A percentile compares a stretch with the other conserved stretches of the same genome.
Conservation (phyloP, 352 stramenopile species). For the Phytopythium litorale region DNA sequence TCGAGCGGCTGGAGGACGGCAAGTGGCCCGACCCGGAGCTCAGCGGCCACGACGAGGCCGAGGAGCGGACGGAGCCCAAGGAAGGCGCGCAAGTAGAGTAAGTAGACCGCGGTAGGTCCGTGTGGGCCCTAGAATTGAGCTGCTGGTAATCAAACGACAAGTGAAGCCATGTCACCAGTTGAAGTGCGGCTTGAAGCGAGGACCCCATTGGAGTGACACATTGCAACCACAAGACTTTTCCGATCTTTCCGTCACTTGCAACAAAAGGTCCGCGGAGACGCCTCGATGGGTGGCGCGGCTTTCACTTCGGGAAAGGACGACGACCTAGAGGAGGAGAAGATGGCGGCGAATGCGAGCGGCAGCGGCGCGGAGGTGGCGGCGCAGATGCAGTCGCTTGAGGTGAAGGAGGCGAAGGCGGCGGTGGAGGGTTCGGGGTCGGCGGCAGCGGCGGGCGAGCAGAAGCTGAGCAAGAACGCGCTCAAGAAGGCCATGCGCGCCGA, state of each 20-base stretch:
- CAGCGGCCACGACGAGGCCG: neutral
- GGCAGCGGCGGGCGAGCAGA: conserved; percentile 21
- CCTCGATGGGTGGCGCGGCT: conserved; percentile 1
- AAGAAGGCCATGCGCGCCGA: conserved; percentile 92
- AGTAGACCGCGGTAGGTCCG: neutral
- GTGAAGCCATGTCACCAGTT: conserved; percentile 2
- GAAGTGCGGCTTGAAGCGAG: no score
- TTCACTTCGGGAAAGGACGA: neutral
- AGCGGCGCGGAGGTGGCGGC: conserved; percentile 2
- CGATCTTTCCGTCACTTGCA: neutral
- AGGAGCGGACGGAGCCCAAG: neutral
- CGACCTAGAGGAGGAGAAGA: neutral
- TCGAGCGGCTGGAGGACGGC: conserved; percentile 40
- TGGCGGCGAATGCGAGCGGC: neutral
- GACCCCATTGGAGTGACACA: neutral
- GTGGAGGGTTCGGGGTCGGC: neutral
- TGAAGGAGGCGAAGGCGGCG: conserved; percentile 6
- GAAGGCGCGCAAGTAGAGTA: neutral
- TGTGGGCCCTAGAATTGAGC: neutral
- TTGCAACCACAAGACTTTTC: conserved; percentile 4
- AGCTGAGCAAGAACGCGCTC: conserved; percentile 95
- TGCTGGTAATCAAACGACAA: no score
- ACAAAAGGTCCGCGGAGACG: neutral
- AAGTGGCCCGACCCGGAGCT: conserved; percentile 6
- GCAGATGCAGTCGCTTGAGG: conserved; percentile 9